These are phyloP conservation scores for Bipolaris gigantea DNA, from an alignment of 2,329 filamentous ascomycete species.

Conservation along the genomic window DNA sequence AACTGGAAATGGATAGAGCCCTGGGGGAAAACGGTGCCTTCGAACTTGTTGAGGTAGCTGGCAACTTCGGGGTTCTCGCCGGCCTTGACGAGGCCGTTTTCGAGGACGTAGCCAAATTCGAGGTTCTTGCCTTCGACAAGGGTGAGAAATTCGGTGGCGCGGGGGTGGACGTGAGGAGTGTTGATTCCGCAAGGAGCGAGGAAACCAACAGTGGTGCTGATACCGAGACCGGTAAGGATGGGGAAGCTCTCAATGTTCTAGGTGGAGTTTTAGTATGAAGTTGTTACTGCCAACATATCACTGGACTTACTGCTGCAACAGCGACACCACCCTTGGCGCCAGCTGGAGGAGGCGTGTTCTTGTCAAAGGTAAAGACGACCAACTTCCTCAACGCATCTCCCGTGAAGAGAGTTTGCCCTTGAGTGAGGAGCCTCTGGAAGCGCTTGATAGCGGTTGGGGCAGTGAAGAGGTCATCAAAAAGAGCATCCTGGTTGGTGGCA, in stretches of 20 bases:
- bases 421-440: conserved; percentile 43
- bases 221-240: conserved; percentile 44
- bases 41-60: conserved; percentile 45
- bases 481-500: conserved; percentile 23
- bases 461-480: conserved; percentile 37
- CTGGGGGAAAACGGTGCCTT: conserved; percentile 53
- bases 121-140: conserved; percentile 47
- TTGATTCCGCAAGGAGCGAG: conserved; percentile 52
- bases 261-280: not conserved
- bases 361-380: conserved; percentile 67
- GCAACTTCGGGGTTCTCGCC: conserved; percentile 45
- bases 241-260: conserved; percentile 47
- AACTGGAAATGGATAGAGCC: conserved; percentile 55
- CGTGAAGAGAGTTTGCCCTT: conserved; percentile 35
- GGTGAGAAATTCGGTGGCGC: conserved; percentile 54
- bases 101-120: conserved; percentile 51
- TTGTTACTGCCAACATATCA: not conserved
- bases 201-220: conserved; percentile 45
- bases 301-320: conserved; percentile 28
- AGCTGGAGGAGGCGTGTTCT: conserved; percentile 43
- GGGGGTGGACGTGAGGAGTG: conserved; percentile 53
- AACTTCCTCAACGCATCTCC: conserved; percentile 34
- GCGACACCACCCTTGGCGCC: conserved; percentile 58
- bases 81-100: conserved; percentile 47
- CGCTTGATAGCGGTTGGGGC: conserved; percentile 44